These are phyloP conservation scores for Chrysoporthe deuterocubensis DNA, from an alignment of 2,329 filamentous ascomycete species.

Conservation along the genomic window DNA sequence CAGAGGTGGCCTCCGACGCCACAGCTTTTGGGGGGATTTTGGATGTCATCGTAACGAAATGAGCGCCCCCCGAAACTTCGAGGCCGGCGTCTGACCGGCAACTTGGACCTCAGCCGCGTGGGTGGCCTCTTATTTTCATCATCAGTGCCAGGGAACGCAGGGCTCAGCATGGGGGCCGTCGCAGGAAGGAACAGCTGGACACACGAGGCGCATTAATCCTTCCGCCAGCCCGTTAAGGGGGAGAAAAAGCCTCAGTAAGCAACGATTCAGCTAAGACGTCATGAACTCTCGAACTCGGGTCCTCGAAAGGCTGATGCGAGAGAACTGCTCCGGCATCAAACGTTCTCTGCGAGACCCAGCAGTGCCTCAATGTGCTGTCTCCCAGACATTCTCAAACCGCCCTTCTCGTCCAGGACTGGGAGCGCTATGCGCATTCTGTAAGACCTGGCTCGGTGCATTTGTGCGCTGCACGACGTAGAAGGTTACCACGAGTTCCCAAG, in stretches of 20 bases:
- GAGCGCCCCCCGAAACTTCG: neutral
- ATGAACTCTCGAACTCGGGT: neutral
- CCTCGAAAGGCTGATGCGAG: neutral
- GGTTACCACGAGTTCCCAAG: neutral
- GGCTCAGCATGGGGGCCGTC: neutral
- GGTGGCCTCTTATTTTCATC: neutral
- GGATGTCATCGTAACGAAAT: neutral
- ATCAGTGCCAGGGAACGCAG: neutral
- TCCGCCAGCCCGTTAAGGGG: neutral
- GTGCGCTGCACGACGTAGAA: no score
- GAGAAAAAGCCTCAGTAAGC: neutral
- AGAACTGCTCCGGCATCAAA: neutral
- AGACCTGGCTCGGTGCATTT: no score
- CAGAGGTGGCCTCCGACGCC: neutral
- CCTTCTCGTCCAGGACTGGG: neutral
- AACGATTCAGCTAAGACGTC: conserved; percentile 3
- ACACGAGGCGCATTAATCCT: neutral
- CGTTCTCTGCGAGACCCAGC: neutral
- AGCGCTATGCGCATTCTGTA: no score
- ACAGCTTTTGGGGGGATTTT: neutral
- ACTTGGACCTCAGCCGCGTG: neutral
- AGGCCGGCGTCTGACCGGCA: neutral
- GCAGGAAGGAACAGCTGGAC: neutral
- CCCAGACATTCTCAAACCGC: neutral
- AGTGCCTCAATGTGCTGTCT: neutral